A percentile compares a stretch with the other conserved stretches of the same genome.
These are phyloP conservation scores for Multifurca ochricompacta DNA, from an alignment of 768 basidiomycete species.

Conservation along the genomic window DNA sequence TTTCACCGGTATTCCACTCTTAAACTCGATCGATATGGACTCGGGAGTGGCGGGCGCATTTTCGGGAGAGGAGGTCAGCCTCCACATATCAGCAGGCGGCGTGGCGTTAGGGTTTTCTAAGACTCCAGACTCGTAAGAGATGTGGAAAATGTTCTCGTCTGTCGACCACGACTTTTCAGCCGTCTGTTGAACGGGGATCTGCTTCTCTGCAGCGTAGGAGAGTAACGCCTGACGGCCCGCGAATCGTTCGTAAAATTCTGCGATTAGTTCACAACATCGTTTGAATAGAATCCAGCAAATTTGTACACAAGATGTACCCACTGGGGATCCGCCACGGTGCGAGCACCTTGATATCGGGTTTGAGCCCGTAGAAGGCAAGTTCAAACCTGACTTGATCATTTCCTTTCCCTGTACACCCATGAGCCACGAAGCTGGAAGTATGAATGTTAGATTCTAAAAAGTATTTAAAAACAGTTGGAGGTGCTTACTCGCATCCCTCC, in stretches of 20 bases:
- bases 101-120: slow-evolving; percentile 94
- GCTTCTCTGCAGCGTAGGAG: slow-evolving; percentile 76
- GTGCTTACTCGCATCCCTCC: slow-evolving; percentile 90
- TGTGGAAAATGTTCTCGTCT: slow-evolving; percentile 99
- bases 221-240: slow-evolving; percentile 92
- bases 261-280: background rate
- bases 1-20: slow-evolving; percentile 78
- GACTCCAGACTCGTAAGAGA: slow-evolving; percentile 99
- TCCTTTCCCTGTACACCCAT: slow-evolving; percentile 99
- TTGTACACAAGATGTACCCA: slow-evolving; percentile 27
- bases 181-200: slow-evolving; percentile 92
- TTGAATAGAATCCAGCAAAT: background rate
- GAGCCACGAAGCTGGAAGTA: slow-evolving; percentile 73
- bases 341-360: slow-evolving; percentile 97
- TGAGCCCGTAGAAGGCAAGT: slow-evolving; percentile 96
- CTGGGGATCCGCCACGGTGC: slow-evolving; percentile 97
- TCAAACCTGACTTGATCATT: slow-evolving; percentile 99
- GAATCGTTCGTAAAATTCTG: slow-evolving; percentile 97
- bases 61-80: slow-evolving; percentile 80
- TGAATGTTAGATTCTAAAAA: background rate
- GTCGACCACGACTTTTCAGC: slow-evolving; percentile 98
- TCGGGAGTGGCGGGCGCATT: slow-evolving; percentile 75
- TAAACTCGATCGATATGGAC: slow-evolving; percentile 78
- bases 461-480: background rate
- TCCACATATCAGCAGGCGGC: slow-evolving; percentile 98